Conservation (phyloP, 176 grass and related monocot species). For the Oryza officinalis region DNA sequence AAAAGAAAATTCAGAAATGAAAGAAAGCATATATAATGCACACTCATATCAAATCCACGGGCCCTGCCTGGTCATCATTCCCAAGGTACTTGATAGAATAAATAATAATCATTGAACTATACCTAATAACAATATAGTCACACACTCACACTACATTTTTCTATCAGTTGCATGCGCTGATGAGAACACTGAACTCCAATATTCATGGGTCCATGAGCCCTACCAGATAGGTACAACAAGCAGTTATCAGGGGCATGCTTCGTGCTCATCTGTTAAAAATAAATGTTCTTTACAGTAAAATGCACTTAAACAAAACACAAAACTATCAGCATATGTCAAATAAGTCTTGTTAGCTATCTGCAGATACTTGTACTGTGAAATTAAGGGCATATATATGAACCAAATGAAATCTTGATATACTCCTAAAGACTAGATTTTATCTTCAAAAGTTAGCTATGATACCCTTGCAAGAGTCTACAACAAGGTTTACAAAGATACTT, state of each 20-base stretch:
- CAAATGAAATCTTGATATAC: not conserved
- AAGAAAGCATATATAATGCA: not conserved
- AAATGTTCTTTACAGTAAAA: not conserved
- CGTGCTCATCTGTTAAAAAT: not conserved
- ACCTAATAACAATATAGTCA: not conserved
- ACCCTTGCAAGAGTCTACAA: not conserved
- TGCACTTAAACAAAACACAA: not conserved
- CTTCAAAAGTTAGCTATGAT: not conserved
- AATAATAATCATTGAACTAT: not conserved
- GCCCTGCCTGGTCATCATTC: not conserved
- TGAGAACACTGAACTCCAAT: not conserved
- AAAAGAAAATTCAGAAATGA: not conserved
- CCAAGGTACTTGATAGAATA: not conserved
- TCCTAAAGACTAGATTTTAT: not conserved
- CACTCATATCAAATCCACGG: not conserved
- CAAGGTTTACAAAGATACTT: not conserved
- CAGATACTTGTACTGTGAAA: not conserved
- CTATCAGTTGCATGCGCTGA: not conserved
- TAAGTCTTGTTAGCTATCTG: not conserved
- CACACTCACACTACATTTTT: not conserved
- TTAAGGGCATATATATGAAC: not conserved
- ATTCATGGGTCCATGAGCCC: not conserved
- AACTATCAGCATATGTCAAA: not conserved
- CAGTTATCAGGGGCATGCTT: not conserved
- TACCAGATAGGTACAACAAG: not conserved